These are phyloP conservation scores for Austroboletus eburneus DNA, from an alignment of 768 basidiomycete genomes.

Conservation along the genomic window DNA sequence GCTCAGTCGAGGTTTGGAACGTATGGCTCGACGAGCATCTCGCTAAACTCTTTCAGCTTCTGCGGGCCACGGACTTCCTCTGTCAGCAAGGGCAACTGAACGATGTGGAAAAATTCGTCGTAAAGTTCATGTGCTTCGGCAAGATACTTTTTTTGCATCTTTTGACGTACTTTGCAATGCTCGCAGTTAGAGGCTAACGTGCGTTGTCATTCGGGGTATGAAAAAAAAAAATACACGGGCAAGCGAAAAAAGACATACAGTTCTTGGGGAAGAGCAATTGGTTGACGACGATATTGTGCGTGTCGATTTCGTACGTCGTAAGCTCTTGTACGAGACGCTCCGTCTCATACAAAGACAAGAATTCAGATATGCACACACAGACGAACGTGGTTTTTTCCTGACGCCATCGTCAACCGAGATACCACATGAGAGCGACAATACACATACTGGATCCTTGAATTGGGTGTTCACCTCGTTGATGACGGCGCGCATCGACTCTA, in stretches of 20 bases:
- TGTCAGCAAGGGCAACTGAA: slow-evolving; percentile 88
- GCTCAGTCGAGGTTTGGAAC: slow-evolving; percentile 38
- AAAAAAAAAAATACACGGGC: neutral
- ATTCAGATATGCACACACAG: slow-evolving; percentile 98
- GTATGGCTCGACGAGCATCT: slow-evolving; percentile 85
- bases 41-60: slow-evolving; percentile 88
- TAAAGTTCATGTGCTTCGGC: slow-evolving; percentile 95
- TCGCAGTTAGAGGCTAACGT: slow-evolving; percentile 83
- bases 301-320: slow-evolving; percentile 93
- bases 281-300: slow-evolving; percentile 98
- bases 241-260: slow-evolving; percentile 46
- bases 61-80: slow-evolving; percentile 96
- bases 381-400: slow-evolving; percentile 99
- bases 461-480: slow-evolving; percentile 99
- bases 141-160: slow-evolving; percentile 99
- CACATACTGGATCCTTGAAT: slow-evolving; percentile 93
- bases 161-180: slow-evolving; percentile 89
- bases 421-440: neutral
- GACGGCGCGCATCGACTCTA: slow-evolving; percentile 93
- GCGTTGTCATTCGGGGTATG: neutral
- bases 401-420: too few relatives aligned
- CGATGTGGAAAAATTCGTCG: slow-evolving; percentile 97
- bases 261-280: slow-evolving; percentile 92
- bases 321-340: slow-evolving; percentile 96
- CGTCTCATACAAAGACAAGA: slow-evolving; percentile 96